Evolutionary conservation across 2,329 filamentous ascomycete genomes (phyloP), one percentile per base, ranked within the genome.

Genomic region (Didymella glomerata): DNA sequence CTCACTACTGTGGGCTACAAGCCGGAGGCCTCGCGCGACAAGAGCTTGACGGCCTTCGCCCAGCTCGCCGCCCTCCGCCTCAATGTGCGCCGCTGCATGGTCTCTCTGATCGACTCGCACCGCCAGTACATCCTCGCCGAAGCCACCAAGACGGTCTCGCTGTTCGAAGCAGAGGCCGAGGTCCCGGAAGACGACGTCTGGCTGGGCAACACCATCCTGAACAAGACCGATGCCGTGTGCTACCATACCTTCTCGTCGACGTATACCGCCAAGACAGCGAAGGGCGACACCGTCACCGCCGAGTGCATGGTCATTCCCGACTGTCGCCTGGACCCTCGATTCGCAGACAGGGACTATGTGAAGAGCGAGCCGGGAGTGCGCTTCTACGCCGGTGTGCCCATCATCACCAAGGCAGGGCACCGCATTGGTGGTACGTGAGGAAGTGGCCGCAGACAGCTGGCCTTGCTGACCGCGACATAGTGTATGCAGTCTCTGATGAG

Each of bases 111-210:
- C 56, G 75, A 77, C 57, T 68, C 69, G n/a, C 67, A 63, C 24
- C 68, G 68, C 44, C 74, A 77, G 53, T 78, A 76, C 62, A 75
- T 79, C 44, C 70, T 79, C 41, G 75, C 74, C 40, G 77, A 79
- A 62, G 76, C 76, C 28, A 78, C 76, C 14, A 68, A 67, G 42
- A 75, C 71, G 4, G 64, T 75, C 25, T 76, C 75, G 13, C 69
- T 78, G 20, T 69, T 71, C 57, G 63, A 65, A 11, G 62, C 71
- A 13, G 62, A 64, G 44, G 65, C 62, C 9, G 68, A 68, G 45
- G 46, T 54, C 25, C 59, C 66, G 9, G 64, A 64, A 3, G 67
- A 71, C 62, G 66, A 71, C 30, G 63, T 73, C 9, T 76, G 69
- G 72, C 66, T 72, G 32, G 74, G 74, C 55, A 68, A 71, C 27